These are phyloP conservation scores for Alternaria triticimaculans DNA, from an alignment of 2,329 filamentous ascomycete genomes.

Conservation along the genomic window DNA sequence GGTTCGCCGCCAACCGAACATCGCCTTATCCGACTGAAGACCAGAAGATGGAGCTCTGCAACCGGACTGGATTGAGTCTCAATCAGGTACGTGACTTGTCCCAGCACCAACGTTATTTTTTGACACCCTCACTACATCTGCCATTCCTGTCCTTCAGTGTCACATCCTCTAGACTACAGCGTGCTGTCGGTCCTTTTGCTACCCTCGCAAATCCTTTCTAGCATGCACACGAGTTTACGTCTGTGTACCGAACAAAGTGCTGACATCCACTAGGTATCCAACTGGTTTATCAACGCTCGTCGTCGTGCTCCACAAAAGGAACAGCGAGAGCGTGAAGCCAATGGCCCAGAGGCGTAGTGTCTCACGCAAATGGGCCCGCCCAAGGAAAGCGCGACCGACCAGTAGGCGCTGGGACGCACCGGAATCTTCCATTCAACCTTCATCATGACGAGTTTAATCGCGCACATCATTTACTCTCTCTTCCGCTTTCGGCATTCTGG, in stretches of 20 bases:
- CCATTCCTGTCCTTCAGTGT: slow-evolving; percentile 21
- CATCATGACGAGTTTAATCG: background rate
- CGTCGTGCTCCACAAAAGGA: slow-evolving; percentile 57
- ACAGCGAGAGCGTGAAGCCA: slow-evolving; percentile 35
- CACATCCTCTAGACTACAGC: slow-evolving; percentile 3
- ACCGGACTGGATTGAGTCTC: slow-evolving; percentile 77
- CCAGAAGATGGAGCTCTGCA: slow-evolving; percentile 82
- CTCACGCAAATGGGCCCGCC: background rate
- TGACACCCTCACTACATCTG: slow-evolving; percentile 33
- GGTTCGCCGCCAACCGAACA: slow-evolving; percentile 64
- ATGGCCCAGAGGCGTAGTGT: slow-evolving; percentile 17
- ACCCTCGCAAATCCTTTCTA: background rate
- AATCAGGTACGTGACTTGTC: slow-evolving; percentile 61
- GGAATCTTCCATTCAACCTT: background rate
- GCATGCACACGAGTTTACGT: background rate
- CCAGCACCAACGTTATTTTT: slow-evolving; percentile 48
- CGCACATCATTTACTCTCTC: background rate
- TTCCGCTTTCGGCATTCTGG: background rate
- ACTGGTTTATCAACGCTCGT: slow-evolving; percentile 82
- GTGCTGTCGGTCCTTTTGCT: slow-evolving; percentile 7
- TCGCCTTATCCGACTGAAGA: slow-evolving; percentile 90
- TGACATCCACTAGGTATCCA: slow-evolving; percentile 63
- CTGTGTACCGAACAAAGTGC: background rate
- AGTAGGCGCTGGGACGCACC: background rate
- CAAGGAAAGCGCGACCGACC: background rate